phyloP scores from a whole-genome alignment of 202 grass and related monocot genomes.

The Dendrocalamus latiflorus region DNA sequence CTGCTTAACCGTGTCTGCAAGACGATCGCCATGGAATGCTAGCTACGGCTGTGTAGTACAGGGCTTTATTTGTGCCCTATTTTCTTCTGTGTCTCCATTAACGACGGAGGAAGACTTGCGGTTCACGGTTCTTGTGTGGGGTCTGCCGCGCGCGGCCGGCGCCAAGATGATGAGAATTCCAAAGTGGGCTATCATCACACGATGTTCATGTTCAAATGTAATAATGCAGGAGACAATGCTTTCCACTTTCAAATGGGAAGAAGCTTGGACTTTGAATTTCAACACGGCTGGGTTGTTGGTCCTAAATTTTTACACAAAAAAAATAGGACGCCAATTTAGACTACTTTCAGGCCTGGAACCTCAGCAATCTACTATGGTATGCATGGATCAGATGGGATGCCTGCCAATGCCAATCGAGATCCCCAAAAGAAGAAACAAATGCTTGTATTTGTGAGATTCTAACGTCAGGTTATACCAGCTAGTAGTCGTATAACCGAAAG shows the following conservation, averaged over 20 bases:
- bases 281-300: not conserved
- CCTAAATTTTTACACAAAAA: not conserved
- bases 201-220: not conserved
- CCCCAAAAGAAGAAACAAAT: not conserved
- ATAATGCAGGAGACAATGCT: not conserved
- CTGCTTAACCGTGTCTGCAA: constrained; percentile 5
- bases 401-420: not conserved
- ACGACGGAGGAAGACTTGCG: not conserved
- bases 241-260: not conserved
- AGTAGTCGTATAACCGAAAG: not conserved
- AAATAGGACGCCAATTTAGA: not conserved
- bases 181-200: not conserved
- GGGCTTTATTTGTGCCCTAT: not conserved
- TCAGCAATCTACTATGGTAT: not conserved
- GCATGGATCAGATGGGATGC: not conserved
- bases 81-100: not conserved
- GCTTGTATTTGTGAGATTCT: constrained; percentile 31
- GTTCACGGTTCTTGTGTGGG: not conserved
- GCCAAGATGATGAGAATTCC: not conserved
- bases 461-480: not conserved
- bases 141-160: not conserved
- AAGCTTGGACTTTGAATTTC: not conserved
- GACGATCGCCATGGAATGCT: not conserved
- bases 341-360: not conserved
- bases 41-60: not conserved